Conservation (phyloP, 1,284 basidiomycete genomes). For the Cryptococcus hybrid region DNA sequence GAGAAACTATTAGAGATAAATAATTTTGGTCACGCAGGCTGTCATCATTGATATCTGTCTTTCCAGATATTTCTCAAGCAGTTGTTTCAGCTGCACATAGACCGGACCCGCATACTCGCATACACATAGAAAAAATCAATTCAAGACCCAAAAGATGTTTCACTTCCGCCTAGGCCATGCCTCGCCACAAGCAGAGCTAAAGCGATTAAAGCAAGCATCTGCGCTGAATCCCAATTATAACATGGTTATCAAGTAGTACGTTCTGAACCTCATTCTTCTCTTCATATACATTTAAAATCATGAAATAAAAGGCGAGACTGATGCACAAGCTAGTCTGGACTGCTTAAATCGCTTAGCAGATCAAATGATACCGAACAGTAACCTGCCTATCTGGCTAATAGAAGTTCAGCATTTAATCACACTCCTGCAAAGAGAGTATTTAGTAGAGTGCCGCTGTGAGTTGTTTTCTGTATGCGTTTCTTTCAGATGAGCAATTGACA, state of each 20-base stretch:
- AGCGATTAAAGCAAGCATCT: constrained; percentile 13
- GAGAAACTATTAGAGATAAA: too few relatives aligned
- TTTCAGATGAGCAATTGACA: not conserved
- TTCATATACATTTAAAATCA: too few relatives aligned
- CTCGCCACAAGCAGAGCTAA: not conserved
- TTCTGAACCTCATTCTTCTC: not conserved
- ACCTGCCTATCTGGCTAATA: constrained; percentile 29
- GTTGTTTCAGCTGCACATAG: too few relatives aligned
- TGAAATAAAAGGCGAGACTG: not conserved
- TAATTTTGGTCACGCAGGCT: too few relatives aligned
- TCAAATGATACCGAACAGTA: constrained; percentile 17
- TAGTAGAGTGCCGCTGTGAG: constrained; percentile 29
- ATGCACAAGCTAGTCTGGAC: constrained; percentile 23
- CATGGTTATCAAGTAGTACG: constrained; percentile 35
- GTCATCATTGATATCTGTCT: too few relatives aligned
- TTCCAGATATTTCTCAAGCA: too few relatives aligned
- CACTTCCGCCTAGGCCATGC: not conserved
- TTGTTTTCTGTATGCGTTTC: not conserved
- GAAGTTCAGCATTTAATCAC: constrained; percentile 31
- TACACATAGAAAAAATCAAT: not conserved
- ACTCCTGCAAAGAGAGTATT: constrained; percentile 24
- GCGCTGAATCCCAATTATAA: constrained; percentile 34
- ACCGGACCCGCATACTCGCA: too few relatives aligned
- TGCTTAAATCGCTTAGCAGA: constrained; percentile 33
- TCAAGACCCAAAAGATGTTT: not conserved